These are phyloP conservation scores for Picea sitchensis DNA, from an alignment of 75 land plant species.

Conservation along the genomic window DNA sequence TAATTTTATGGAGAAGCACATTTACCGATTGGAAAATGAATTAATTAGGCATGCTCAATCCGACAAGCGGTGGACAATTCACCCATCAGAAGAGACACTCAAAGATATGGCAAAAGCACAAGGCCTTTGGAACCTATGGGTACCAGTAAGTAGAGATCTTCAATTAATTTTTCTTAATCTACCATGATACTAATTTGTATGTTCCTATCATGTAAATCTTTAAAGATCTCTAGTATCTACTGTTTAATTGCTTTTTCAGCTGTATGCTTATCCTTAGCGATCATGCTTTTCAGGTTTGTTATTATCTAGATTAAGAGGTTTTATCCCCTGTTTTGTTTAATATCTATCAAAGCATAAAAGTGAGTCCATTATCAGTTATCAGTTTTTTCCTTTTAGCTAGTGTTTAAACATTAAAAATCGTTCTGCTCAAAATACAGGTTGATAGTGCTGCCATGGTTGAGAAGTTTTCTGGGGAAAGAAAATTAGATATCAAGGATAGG, in stretches of 20 bases:
- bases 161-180: not conserved
- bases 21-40: slow-evolving; percentile 82
- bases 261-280: not conserved
- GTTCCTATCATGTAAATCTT: not conserved
- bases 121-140: slow-evolving; percentile 97
- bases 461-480: slow-evolving; percentile 32
- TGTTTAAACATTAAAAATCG: not conserved
- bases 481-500: not conserved
- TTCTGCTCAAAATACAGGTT: slow-evolving; percentile 35
- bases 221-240: not conserved
- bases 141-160: slow-evolving; percentile 63
- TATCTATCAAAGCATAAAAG: too few relatives aligned
- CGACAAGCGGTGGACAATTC: slow-evolving; percentile 75
- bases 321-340: not conserved
- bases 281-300: not conserved
- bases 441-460: slow-evolving; percentile 87
- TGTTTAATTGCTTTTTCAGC: not conserved
- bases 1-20: slow-evolving; percentile 80
- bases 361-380: not conserved
- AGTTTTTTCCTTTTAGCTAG: not conserved
- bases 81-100: slow-evolving; percentile 81
- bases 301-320: not conserved
- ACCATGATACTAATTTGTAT: not conserved
- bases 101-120: slow-evolving; percentile 72
- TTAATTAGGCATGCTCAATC: slow-evolving; percentile 69